Percentiles rank a stretch among this genome's conserved stretches.
phyloP scores from a whole-genome alignment of 306 rosid species.

The Rosa rugosa region DNA sequence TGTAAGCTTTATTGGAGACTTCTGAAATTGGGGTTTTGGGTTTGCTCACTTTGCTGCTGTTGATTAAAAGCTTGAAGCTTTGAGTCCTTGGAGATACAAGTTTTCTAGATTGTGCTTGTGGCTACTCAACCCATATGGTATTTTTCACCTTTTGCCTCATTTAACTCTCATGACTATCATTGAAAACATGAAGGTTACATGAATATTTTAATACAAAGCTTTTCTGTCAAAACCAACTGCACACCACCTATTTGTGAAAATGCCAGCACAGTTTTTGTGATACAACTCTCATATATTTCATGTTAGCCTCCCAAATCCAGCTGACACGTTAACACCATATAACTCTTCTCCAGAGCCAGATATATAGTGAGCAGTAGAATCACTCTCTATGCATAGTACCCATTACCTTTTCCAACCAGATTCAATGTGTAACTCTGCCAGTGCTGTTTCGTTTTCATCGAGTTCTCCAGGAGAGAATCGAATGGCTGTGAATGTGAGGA shows the following conservation, averaged over 20 bases:
- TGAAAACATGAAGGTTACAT: slow-evolving; percentile 15
- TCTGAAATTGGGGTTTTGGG: slow-evolving; percentile 6
- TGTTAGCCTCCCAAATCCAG: slow-evolving; percentile 12
- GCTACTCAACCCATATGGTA: slow-evolving; percentile 33
- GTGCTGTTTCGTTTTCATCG: slow-evolving; percentile 44
- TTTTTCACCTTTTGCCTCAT: slow-evolving; percentile 15
- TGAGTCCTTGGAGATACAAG: slow-evolving; percentile 1
- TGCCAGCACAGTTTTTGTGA: slow-evolving; percentile 21
- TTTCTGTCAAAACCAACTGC: slow-evolving; percentile 6
- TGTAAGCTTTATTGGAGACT: slow-evolving; percentile 11
- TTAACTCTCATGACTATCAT: slow-evolving; percentile 18
- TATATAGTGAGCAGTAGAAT: slow-evolving; percentile 12
- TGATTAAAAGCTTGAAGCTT: slow-evolving; percentile 18
- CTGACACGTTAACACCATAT: neutral
- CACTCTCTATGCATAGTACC: slow-evolving; percentile 40
- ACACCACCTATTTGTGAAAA: slow-evolving; percentile 17
- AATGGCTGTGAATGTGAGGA: slow-evolving; percentile 25
- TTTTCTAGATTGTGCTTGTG: slow-evolving; percentile 22
- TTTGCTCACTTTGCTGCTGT: neutral
- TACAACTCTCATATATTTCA: slow-evolving; percentile 20
- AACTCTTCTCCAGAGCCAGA: slow-evolving; percentile 8
- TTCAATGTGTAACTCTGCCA: slow-evolving; percentile 34
- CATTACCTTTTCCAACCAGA: slow-evolving; percentile 34
- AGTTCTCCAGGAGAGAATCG: slow-evolving; percentile 44
- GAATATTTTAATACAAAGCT: neutral